Evolutionary conservation across 352 stramenopile genomes (phyloP).

Genomic region (Phytophthora tentaculata): DNA sequence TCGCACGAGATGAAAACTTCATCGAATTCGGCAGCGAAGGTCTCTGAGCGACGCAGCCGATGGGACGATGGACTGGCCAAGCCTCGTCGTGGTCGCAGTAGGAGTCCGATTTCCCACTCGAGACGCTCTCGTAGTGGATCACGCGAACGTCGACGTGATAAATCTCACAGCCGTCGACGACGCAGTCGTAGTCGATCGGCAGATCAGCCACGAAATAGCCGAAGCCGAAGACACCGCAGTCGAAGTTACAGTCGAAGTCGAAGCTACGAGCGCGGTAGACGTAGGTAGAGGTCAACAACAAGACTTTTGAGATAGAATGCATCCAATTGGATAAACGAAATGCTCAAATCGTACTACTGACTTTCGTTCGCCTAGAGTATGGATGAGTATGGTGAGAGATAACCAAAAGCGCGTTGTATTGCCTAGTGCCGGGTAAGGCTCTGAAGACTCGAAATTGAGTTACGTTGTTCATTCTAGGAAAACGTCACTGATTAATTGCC

Average conservation of each 20-base stretch:
- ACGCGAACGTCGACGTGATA: constrained; percentile 15
- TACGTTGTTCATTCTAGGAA: no score
- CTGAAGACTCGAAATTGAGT: no score
- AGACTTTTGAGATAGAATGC: not conserved
- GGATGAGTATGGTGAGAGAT: no score
- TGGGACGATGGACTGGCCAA: constrained; percentile 30
- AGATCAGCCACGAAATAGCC: constrained; percentile 26
- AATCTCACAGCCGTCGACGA: constrained; percentile 16
- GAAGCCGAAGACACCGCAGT: constrained; percentile 27
- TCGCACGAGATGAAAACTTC: constrained; percentile 2
- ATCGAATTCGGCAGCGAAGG: constrained; percentile 9
- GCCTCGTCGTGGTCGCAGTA: constrained; percentile 6
- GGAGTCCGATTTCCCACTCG: constrained; percentile 14
- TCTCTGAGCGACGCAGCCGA: constrained; percentile 19
- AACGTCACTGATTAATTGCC: no score
- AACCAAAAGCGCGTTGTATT: no score
- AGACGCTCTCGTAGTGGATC: constrained; percentile 28
- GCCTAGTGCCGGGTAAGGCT: no score
- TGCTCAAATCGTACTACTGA: no score
- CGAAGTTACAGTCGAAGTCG: constrained; percentile 32
- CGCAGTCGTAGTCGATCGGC: constrained; percentile 34
- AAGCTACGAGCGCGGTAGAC: constrained; percentile 27
- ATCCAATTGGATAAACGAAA: no score
- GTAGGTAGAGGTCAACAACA: constrained; percentile 1
- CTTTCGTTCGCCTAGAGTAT: no score